These are phyloP conservation scores for Sporobolomyces pararoseus DNA, from an alignment of 768 basidiomycete genomes.

Conservation along the genomic window DNA sequence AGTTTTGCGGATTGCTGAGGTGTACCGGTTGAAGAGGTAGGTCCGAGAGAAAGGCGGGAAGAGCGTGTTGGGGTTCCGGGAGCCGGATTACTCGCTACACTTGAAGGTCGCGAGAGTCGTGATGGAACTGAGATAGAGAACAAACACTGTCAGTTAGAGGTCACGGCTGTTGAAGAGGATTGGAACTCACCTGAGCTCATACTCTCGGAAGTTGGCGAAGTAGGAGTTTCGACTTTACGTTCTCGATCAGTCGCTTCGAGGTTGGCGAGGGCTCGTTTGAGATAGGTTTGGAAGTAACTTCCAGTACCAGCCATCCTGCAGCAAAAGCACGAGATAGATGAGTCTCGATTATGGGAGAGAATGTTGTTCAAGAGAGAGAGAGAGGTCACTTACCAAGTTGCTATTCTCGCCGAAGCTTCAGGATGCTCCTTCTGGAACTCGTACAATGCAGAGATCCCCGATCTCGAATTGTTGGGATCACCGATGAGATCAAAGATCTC, in stretches of 20 bases:
- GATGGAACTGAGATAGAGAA: not conserved
- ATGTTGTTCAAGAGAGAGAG: not conserved
- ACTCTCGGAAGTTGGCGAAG: conserved; percentile 2
- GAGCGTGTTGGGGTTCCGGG: conserved; percentile 23
- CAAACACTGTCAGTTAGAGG: too few species aligned
- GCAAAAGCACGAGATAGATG: not conserved
- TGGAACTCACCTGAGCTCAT: conserved; percentile 4
- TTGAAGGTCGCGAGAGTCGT: conserved; percentile 17
- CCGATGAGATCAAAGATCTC: conserved; percentile 46
- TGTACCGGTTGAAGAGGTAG: not conserved
- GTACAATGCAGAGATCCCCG: conserved; percentile 84
- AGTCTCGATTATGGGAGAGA: too few species aligned
- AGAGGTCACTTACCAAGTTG: conserved; percentile 32
- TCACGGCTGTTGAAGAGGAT: too few species aligned
- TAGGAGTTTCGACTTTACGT: conserved; percentile 10
- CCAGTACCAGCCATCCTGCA: conserved; percentile 77
- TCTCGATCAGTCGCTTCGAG: conserved; percentile 75
- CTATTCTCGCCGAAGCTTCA: conserved; percentile 47
- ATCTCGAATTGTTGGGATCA: conserved; percentile 39
- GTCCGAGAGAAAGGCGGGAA: conserved; percentile 22
- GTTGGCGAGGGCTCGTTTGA: conserved; percentile 78
- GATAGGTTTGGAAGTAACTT: conserved; percentile 84
- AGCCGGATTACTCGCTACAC: conserved; percentile 1
- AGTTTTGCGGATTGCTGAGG: conserved; percentile 19
- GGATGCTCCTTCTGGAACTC: conserved; percentile 88